Evolutionary conservation across 169 alveolate species (phyloP).

Genomic region (Pseudocohnilembus persalinus): DNA sequence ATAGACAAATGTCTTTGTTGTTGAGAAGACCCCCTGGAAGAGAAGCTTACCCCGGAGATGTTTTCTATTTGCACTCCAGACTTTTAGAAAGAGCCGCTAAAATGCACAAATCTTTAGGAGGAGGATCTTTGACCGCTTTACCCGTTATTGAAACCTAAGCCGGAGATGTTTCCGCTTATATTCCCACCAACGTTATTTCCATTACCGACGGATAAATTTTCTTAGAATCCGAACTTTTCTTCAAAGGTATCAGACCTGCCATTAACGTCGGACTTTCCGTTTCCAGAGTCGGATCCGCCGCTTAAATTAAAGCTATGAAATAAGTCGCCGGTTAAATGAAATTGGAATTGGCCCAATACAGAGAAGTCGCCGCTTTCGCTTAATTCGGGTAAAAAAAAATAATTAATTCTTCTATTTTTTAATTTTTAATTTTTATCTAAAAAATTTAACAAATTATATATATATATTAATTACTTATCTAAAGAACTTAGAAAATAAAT

Average conservation of each 20-base stretch:
- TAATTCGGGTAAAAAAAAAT: conserved; percentile 86
- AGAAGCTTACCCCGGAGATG: conserved; percentile 98
- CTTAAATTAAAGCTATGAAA: conserved; percentile 89
- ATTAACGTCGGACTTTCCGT: conserved; percentile 98
- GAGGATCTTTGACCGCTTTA: conserved; percentile 97
- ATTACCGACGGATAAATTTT: conserved; percentile 98
- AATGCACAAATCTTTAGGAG: conserved; percentile 91
- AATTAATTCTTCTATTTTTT: background rate
- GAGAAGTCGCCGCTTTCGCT: conserved; percentile 98
- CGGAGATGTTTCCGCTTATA: conserved; percentile 98
- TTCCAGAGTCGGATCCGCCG: conserved; percentile 97
- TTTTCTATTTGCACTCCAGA: conserved; percentile 96
- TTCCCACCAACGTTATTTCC: conserved; percentile 98
- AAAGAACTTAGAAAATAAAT: too few species aligned
- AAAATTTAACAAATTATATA: too few species aligned
- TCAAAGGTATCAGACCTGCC: conserved; percentile 98
- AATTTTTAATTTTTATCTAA: background rate
- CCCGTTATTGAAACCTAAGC: conserved; percentile 99
- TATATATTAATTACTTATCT: too few species aligned
- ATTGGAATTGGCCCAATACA: conserved; percentile 95
- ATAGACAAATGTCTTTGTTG: conserved; percentile 94
- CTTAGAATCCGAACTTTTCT: conserved; percentile 96
- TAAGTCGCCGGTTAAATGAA: conserved; percentile 94
- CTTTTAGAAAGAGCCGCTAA: conserved; percentile 97
- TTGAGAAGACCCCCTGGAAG: conserved; percentile 97